Conservation (phyloP, 106 monocot species). For the Posidonia australis region DNA sequence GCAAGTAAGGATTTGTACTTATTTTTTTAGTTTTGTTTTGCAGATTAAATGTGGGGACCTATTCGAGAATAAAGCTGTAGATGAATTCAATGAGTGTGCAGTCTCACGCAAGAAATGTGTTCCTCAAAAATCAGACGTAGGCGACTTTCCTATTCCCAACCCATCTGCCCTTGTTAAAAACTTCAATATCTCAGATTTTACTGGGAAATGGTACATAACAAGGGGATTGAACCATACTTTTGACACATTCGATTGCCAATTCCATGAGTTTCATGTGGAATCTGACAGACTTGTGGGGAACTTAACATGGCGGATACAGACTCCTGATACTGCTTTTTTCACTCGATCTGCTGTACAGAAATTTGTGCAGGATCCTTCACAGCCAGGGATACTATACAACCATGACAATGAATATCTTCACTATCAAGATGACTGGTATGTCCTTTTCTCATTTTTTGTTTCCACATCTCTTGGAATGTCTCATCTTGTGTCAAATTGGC, state of each 20-base stretch:
- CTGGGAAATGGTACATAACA: constrained; percentile 92
- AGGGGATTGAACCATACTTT: constrained; percentile 86
- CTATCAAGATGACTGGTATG: constrained; percentile 97
- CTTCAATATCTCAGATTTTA: constrained; percentile 68
- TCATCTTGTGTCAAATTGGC: no score
- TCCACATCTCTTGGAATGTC: neutral
- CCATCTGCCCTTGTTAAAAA: constrained; percentile 54
- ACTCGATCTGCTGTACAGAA: constrained; percentile 66
- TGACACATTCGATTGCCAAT: constrained; percentile 83
- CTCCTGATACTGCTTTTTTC: constrained; percentile 74
- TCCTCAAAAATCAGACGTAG: constrained; percentile 66
- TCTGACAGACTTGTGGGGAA: constrained; percentile 62
- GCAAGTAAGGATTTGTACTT: neutral
- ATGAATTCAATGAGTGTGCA: constrained; percentile 96
- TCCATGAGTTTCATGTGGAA: constrained; percentile 89
- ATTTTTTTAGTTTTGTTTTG: constrained; percentile 2
- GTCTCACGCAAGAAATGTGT: constrained; percentile 98
- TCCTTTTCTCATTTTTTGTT: neutral
- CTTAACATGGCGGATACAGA: constrained; percentile 67
- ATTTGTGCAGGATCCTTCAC: constrained; percentile 75
- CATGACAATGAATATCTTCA: constrained; percentile 98
- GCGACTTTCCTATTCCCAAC: constrained; percentile 78
- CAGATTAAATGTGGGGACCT: constrained; percentile 96
- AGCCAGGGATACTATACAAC: constrained; percentile 80
- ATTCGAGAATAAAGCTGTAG: constrained; percentile 84